Evolutionary conservation across 2,329 filamentous ascomycete genomes (phyloP), one percentile per base, ranked within the genome.

Genomic region (Penicillium sp.): DNA sequence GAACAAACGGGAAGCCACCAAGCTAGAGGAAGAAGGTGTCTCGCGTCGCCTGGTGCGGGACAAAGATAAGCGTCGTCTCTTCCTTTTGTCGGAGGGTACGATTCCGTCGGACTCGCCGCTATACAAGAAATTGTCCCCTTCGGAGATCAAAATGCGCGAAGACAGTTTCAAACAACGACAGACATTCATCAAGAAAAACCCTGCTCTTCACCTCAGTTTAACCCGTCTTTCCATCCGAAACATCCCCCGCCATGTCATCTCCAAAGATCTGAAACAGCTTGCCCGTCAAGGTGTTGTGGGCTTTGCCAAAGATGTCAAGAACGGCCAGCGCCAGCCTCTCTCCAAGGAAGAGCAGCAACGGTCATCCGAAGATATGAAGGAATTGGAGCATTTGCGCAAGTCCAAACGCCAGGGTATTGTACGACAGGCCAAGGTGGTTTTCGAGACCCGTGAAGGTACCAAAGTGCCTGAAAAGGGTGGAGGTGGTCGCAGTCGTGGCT

Each of bases 211-310:
- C 63, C 67, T 98, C 36, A 92, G 84, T 62, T 72, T 98, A 35
- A 95, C 88, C 6, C 84, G 92, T 55, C 77, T 98, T 20, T 90
- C 90, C 1, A 71, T 98, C 39, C 85, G 92, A 52, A 98, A 98
- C 60, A 75, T 98, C 4, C 92, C 92, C 2, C 80, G 85, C 46
- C 80, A 82, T 57, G 73, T 95, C 47, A 82, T 76, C 15, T 85
- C 85, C 15, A 96, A 94, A 64, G 85, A 86, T 37, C 74, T 98
- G 34, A 98, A 98, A 63, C 82, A 85, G 28, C 76, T 98, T 30
- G 92, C 92, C 8, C 80, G 92, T 48, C 79, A 92, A 62, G 92
- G 86, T n/a, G 79, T 95, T 9, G 92, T 96, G 32, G 89, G 87
- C 1, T 98, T 98, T 56, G 89, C 92, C 27, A 84, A 75, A 44